Base-by-base conservation (phyloP, 2,329 filamentous ascomycete species). In the Ramichloridium luteum region DNA sequence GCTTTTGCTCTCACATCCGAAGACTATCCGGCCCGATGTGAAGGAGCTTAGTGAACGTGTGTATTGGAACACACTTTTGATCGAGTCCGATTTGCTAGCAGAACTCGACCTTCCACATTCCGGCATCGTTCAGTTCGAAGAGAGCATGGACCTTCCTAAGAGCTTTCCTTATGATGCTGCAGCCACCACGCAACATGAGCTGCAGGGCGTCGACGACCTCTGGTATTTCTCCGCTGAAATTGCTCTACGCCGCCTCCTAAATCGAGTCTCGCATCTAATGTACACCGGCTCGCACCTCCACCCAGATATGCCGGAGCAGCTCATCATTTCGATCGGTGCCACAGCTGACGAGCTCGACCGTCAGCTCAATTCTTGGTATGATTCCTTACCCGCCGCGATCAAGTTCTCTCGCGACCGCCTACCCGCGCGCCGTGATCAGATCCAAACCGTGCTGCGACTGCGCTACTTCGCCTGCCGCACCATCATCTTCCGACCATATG, bases 161-260 rank as follows among this genome's bases (percentile, higher is more conserved):
- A 78, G 78, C 0, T 90, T 88, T 42, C 78, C 81, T 47, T 67
- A 68, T 35, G 59, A 70, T 37, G n/a, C n/a, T n/a, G n/a, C n/a
- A n/a, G 74, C 75, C n/a, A 72, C 77, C 41, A 62, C 70, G 5
- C 71, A 74, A 5, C 44, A 47, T 16, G 45, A 49, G 5, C 34
- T 31, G 3, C 46, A 46, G 4, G 80, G 78, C 9, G 70, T 74
- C 29, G 82, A 88, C 46, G 80, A 88, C 37, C 62, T 88, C 10
- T 88, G 82, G 80, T 90, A 90, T 50, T 88, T 88, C 46, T 61
- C 88, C 16, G 81, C 82, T 22, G 81, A 88, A 48, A 86, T 90
- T 40, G 81, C 80, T 4, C 62, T 90, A 9, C 72, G 81, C 27
- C 67, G 82, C 34, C 68, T 90, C 3, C 67, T 88, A 6, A 52